Base-by-base conservation (phyloP, 108 stramenopile genomes). In the Pseudonitzschia multiseries region DNA sequence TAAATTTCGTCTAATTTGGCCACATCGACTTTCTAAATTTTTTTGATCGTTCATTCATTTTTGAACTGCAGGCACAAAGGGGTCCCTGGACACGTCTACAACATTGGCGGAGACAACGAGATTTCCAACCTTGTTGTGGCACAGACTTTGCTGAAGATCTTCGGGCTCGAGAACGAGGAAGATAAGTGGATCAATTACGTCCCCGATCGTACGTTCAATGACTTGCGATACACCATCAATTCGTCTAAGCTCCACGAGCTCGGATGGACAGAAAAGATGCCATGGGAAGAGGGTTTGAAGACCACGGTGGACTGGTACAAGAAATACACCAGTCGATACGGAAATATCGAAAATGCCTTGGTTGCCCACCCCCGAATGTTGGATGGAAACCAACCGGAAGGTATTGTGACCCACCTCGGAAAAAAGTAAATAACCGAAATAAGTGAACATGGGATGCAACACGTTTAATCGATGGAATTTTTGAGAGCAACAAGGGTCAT, bases 141-240 rank as follows among this genome's bases (percentile, higher is more conserved):
- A 44, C 83, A 86, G 79, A 77, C 79, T 28, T 77, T 98, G 73
- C 84, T 98, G 57, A 82, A 84, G 72, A 75, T 93, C 57, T 83
- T 96, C 68, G 95, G 94, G 22, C 48, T 79, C 43, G 81, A 82
- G 36, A 81, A 89, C 33, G 69, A 86, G 59, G 80, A 83, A 76
- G 87, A 91, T 17, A 80, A 89, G 62, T 87, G 81, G 72, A 79
- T 98, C 51, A 88, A 78, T 17, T 97, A 92, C 63, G 98, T 97
- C 17, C 93, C 92, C 10, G 99, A 99, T 82, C 88, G 99, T 21
- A 84, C 92, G 57, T 99, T 99, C 81, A 99, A 99, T 78, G 99
- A 99, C 84, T 87, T 98, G 77, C 88, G 99, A 57, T 99, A 99
- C 89, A 97, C 97, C 40, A 97, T 99, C 80, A 96, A 98, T 77